Conservation (phyloP, 2,329 filamentous ascomycete genomes). For the Neonectria sp. region DNA sequence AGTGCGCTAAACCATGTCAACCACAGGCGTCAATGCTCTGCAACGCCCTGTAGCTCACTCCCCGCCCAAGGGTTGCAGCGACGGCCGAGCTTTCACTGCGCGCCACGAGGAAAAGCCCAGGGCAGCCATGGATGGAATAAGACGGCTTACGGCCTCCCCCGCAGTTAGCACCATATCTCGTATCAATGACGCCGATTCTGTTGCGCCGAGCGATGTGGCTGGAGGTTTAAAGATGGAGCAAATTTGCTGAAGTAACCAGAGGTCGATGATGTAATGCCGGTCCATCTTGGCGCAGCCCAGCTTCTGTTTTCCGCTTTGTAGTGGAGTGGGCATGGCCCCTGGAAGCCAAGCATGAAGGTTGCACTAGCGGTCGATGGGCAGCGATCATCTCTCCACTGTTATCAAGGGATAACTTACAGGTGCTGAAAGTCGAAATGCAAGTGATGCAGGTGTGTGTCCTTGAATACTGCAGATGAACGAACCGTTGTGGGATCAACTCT, state of each 20-base stretch:
- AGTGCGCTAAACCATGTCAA: neutral
- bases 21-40: neutral
- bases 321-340: constrained; percentile 17
- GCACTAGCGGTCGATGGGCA: constrained; percentile 36
- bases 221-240: constrained; percentile 1
- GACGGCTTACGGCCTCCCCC: neutral
- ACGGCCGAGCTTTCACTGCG: neutral
- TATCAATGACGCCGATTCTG: constrained; percentile 7
- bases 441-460: too few relatives aligned
- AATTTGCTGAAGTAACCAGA: neutral
- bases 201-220: neutral
- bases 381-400: constrained; percentile 21
- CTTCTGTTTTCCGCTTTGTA: constrained; percentile 23
- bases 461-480: neutral
- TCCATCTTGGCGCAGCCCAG: constrained; percentile 19
- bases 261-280: constrained; percentile 48
- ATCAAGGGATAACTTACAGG: neutral
- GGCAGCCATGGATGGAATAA: neutral
- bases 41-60: neutral
- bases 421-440: too few relatives aligned
- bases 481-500: neutral
- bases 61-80: neutral
- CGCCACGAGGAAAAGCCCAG: neutral
- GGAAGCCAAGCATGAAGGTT: constrained; percentile 13
- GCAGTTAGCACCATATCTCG: neutral